A percentile compares a stretch with the other conserved stretches of the same genome.
These are phyloP conservation scores for Heracleum sosnowskyi DNA, from an alignment of 129 eudicot species.

Conservation along the genomic window DNA sequence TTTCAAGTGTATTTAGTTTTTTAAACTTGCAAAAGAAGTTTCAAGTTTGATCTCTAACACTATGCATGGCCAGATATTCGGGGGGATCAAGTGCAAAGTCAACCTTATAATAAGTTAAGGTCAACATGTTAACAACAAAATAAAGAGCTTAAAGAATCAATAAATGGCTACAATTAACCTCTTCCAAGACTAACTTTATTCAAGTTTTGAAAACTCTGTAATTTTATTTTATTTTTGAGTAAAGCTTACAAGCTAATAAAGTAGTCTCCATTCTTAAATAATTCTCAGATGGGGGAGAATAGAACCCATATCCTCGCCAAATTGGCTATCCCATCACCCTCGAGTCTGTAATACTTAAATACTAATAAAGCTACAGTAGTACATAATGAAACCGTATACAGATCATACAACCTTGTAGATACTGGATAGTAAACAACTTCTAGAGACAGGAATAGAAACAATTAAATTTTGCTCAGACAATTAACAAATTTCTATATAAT, in stretches of 20 bases:
- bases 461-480: not conserved
- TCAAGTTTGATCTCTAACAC: not conserved
- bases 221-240: no score
- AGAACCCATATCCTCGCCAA: no score
- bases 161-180: constrained; percentile 2
- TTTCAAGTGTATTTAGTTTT: not conserved
- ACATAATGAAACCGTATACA: constrained; percentile 30
- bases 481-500: not conserved
- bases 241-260: no score
- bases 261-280: no score
- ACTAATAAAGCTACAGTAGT: not conserved
- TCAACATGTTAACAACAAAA: not conserved
- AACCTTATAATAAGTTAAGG: not conserved
- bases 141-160: not conserved
- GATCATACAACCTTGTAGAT: constrained; percentile 35
- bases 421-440: constrained; percentile 21
- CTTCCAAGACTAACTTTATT: not conserved
- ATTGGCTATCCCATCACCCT: no score
- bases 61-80: not conserved
- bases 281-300: no score
- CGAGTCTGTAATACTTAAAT: not conserved
- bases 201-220: not conserved
- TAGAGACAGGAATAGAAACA: constrained; percentile 11
- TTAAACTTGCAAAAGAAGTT: not conserved
- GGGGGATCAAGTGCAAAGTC: not conserved